Percentiles rank a stretch among this genome's conserved stretches.
phyloP scores from a whole-genome alignment of 1,284 basidiomycete species.

The Tilletiopsis washingtonensis region DNA sequence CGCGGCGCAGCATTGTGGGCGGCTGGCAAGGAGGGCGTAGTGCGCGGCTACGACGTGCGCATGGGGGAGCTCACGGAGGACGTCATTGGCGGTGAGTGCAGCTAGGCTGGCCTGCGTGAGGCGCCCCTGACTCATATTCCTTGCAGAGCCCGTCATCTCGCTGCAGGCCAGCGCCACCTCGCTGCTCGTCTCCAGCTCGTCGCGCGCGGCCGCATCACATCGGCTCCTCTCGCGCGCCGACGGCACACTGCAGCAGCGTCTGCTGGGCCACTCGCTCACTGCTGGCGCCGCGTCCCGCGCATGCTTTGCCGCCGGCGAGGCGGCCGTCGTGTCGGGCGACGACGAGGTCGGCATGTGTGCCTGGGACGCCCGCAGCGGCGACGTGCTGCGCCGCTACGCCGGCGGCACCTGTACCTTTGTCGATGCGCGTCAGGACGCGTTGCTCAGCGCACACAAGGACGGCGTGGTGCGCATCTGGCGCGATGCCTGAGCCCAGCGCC shows the following conservation, averaged over 20 bases:
- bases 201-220: background rate
- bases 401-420: too few species aligned
- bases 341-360: too few species aligned
- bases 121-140: background rate
- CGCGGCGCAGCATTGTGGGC: conserved; percentile 57
- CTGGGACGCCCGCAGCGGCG: too few species aligned
- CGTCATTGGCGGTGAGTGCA: conserved; percentile 72
- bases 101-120: background rate
- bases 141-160: conserved; percentile 56
- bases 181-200: background rate
- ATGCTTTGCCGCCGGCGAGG: too few species aligned
- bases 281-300: too few species aligned
- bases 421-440: too few species aligned
- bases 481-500: too few species aligned
- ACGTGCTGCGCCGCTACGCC: too few species aligned
- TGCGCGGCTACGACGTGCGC: conserved; percentile 86
- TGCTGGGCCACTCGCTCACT: too few species aligned
- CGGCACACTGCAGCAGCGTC: background rate
- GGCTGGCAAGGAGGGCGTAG: conserved; percentile 81
- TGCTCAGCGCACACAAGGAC: too few species aligned
- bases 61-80: conserved; percentile 81
- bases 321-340: too few species aligned
- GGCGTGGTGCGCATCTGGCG: too few species aligned
- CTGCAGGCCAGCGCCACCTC: background rate
- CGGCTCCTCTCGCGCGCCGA: background rate